Conservation (phyloP, 31 red algal genomes). For the Odonthalia washingtoniensis region DNA sequence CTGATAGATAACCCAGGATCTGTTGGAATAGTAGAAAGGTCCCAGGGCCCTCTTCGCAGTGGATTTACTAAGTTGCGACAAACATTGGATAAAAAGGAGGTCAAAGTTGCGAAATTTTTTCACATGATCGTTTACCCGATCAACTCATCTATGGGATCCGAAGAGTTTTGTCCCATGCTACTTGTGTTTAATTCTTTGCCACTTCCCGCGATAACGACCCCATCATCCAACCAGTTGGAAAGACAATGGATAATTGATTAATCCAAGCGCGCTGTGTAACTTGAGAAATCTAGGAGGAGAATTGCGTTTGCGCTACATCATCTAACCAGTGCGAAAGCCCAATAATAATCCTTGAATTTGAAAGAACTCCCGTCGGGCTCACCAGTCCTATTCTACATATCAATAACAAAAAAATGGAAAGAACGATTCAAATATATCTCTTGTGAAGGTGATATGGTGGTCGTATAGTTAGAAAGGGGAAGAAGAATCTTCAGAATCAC, state of each 20-base stretch:
- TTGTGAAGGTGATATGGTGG: neutral
- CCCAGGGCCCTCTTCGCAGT: neutral
- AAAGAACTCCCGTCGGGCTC: no score
- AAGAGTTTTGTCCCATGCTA: neutral
- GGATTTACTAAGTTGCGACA: neutral
- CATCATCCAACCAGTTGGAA: neutral
- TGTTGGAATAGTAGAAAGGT: neutral
- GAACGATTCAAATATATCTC: neutral
- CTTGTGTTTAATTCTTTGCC: neutral
- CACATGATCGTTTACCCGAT: neutral
- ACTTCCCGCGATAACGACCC: neutral
- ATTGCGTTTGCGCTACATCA: neutral
- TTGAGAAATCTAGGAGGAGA: neutral
- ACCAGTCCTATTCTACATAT: neutral
- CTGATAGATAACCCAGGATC: neutral
- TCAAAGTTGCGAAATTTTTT: neutral
- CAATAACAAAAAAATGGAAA: neutral
- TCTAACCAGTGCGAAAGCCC: neutral
- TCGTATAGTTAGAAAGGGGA: neutral
- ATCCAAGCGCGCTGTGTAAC: neutral
- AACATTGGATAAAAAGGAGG: neutral
- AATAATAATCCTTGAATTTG: neutral
- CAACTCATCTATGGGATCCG: neutral
- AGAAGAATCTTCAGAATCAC: no score
- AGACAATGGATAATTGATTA: neutral